Evolutionary conservation across 176 grass and related monocot genomes (phyloP).

Genomic region (Hyparrhenia diplandra): DNA sequence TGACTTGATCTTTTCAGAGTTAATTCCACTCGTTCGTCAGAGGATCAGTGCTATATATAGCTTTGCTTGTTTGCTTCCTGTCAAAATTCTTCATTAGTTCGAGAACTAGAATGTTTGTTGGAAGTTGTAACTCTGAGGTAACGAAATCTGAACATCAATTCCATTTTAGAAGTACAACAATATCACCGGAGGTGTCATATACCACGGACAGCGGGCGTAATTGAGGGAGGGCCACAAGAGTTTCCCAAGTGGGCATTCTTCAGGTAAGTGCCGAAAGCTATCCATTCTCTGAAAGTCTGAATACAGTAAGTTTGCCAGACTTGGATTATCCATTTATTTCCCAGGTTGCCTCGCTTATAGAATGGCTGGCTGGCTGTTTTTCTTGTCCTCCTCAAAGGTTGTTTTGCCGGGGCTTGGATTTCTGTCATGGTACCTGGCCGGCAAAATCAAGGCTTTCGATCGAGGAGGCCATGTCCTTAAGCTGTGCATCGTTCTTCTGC

Average conservation of each 20-base stretch:
- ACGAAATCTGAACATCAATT: neutral
- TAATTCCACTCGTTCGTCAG: neutral
- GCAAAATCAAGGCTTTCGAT: slow-evolving; percentile 1
- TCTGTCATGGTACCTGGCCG: slow-evolving; percentile 3
- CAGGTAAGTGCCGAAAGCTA: neutral
- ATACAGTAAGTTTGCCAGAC: neutral
- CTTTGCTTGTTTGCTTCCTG: neutral
- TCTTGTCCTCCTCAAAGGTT: neutral
- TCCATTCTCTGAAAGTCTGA: neutral
- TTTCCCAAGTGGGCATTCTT: slow-evolving; percentile 3
- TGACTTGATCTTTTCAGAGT: neutral
- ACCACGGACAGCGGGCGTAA: neutral
- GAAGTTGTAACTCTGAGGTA: neutral
- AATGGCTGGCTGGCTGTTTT: too few species aligned
- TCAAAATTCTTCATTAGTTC: neutral
- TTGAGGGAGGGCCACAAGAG: neutral
- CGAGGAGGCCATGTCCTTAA: neutral
- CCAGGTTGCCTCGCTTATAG: too few species aligned
- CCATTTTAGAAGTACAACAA: neutral
- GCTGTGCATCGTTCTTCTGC: neutral
- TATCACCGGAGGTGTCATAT: neutral
- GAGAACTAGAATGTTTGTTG: neutral
- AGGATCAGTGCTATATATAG: neutral
- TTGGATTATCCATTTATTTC: neutral
- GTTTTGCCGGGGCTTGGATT: slow-evolving; percentile 2